A percentile compares a stretch with the other conserved stretches of the same genome.
These are phyloP conservation scores for Leccinellum luteum DNA, from an alignment of 768 basidiomycete genomes.

Conservation along the genomic window DNA sequence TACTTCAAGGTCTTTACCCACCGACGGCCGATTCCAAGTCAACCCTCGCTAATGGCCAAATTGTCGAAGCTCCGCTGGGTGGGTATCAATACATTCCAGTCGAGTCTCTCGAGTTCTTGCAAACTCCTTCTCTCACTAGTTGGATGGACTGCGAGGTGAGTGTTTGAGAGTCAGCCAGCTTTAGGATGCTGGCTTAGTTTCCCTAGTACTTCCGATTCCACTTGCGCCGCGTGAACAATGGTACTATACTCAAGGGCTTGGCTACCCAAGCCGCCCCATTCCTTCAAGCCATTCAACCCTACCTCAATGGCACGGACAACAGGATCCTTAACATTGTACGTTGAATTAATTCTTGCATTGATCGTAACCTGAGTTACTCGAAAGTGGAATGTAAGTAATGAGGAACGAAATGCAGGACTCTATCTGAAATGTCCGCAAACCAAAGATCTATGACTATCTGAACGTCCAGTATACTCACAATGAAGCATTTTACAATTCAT, in stretches of 20 bases:
- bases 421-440: not conserved
- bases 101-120: constrained; percentile 54
- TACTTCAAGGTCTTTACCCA: constrained; percentile 83
- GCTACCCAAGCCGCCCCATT: constrained; percentile 57
- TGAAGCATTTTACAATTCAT: constrained; percentile 67
- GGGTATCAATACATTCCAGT: constrained; percentile 83
- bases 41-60: constrained; percentile 69
- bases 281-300: constrained; percentile 63
- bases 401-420: not conserved
- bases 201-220: constrained; percentile 29
- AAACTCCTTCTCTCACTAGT: constrained; percentile 66
- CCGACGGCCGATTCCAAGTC: constrained; percentile 64
- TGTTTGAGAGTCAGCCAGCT: not conserved
- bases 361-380: constrained; percentile 12
- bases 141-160: constrained; percentile 63
- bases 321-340: constrained; percentile 67
- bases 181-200: not conserved
- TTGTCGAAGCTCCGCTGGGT: constrained; percentile 69
- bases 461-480: constrained; percentile 78
- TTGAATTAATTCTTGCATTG: constrained; percentile 11
- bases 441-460: constrained; percentile 73
- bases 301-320: constrained; percentile 59
- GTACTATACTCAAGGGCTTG: constrained; percentile 51
- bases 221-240: constrained; percentile 20
- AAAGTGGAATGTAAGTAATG: constrained; percentile 69